Conservation (phyloP, 2,329 filamentous ascomycete genomes). For the Penicillium hesseltinei region DNA sequence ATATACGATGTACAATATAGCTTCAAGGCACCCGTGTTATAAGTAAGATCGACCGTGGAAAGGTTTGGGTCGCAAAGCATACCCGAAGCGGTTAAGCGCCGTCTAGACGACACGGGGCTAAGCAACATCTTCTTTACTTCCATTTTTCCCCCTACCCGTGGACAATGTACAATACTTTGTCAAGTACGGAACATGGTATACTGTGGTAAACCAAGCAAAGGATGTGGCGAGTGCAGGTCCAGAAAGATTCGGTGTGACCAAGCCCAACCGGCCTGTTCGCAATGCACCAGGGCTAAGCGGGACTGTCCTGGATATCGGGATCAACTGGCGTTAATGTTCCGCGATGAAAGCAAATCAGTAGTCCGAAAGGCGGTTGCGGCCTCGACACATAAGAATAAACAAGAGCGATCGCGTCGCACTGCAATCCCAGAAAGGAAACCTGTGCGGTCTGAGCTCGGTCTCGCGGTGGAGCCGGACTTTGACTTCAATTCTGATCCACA, state of each 20-base stretch:
- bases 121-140: not conserved
- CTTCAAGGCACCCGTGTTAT: not conserved
- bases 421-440: slow-evolving; percentile 27
- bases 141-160: not conserved
- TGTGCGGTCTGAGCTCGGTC: slow-evolving; percentile 5
- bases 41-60: not conserved
- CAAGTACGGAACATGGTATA: slow-evolving; percentile 37
- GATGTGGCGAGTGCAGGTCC: slow-evolving; percentile 44
- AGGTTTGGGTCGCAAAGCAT: slow-evolving; percentile 10
- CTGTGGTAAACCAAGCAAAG: slow-evolving; percentile 47
- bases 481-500: slow-evolving; percentile 24
- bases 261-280: slow-evolving; percentile 59
- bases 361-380: slow-evolving; percentile 54
- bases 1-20: no score
- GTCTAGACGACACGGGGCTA: not conserved
- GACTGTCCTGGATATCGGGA: slow-evolving; percentile 64
- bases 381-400: slow-evolving; percentile 19
- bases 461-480: slow-evolving; percentile 11
- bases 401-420: slow-evolving; percentile 22
- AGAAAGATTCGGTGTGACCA: slow-evolving; percentile 58
- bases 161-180: not conserved
- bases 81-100: slow-evolving; percentile 9
- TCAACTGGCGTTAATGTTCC: slow-evolving; percentile 64
- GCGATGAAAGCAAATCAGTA: slow-evolving; percentile 64
- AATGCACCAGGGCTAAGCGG: slow-evolving; percentile 60